Evolutionary conservation across 371 early-diverging fungal species (phyloP), one percentile per base, ranked within the genome.

Genomic region (Mucor saturninus): DNA sequence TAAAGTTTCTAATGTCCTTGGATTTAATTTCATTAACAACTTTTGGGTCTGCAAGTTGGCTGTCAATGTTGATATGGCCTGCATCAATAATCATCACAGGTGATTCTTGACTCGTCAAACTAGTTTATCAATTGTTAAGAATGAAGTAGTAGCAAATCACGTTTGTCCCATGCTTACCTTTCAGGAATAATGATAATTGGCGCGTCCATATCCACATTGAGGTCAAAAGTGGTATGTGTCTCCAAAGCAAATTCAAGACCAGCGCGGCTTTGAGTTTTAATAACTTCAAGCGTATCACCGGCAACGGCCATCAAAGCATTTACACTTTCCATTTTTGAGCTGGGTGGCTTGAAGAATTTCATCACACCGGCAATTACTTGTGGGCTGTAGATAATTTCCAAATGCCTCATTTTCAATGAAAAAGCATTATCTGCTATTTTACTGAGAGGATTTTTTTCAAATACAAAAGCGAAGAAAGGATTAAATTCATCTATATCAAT

Each of bases 101-200:
- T 4, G 87, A 71, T 59, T 83, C 65, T 35, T 69, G 65, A 21
- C 80, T 75, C 62, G 66, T 65, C 26, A 65, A 40, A 10, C 61
- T 68, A 46, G 13, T 54, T 13, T 53, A 43, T 42, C 43, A 3
- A 11, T 6, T 6, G 49, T 48, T 48, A 26, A 37, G 10, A 46
- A 30, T 58, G 7, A 61, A 11, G 37, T 53, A 35, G 5, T 10
- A 15, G 48, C 48, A 48, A 15, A 49, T 4, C 10, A 10, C 7
- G 35, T 30, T 7, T 51, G 29, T 3, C 21, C 21, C 21, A 14
- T n/a, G 6, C 9, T 66, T 65, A 73, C 76, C 89, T 86, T 68
- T 91, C 88, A 3, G 94, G 95, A 7, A 96, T 75, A n/a, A 94
- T 79, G 62, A 96, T 81, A 37, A 95, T 84, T 0, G 96, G 96